Evolutionary conservation across 148 eudicot species (phyloP), one percentile per base, ranked within the genome.

Genomic region (Rhododendron henanense): DNA sequence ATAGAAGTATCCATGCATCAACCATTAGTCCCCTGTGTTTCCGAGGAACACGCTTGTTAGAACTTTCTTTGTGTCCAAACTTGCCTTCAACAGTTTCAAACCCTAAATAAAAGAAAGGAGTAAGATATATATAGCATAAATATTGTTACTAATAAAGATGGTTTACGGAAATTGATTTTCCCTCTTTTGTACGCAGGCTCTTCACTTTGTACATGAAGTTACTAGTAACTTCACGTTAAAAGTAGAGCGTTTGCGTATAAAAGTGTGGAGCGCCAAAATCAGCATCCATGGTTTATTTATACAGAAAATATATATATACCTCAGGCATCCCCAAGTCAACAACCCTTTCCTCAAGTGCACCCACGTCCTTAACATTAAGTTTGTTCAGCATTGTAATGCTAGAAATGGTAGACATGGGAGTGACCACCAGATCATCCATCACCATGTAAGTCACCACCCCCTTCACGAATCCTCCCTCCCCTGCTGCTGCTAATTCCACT

Each of bases 351-450:
- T 74, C 78, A 6, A 74, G 78, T 5, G 39, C 45, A 1, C 78
- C 44, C 2, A 74, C 44, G 1, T 74, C 78, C 78, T 74, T 21
- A 4, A 76, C 11, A 41, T 39, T 6, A 76, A 76, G 7, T 21
- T 76, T 76, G 10, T 39, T 76, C 19, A 76, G 28, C 48, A 23
- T 11, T 0, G 74, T 77, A 19, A 55, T 76, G 3, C n/a, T 25
- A n/a, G 92, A 91, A 10, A 89, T 85, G 3, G 86, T 86, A 7
- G 92, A 91, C 85, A 87, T 78, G 3, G 92, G 92, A 41, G n/a
- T 86, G 2, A 89, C 88, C n/a, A 76, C 84, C 82, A 89, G 31
- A 53, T 91, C 83, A 82, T 90, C 91, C 88, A 81, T 88, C 5
- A 91, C 77, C 89, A 87, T 89, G 47, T 87, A 90, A 25, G 89